These are phyloP conservation scores for Aristolochia contorta DNA, from an alignment of 164 flowering plant genomes.

Conservation along the genomic window DNA sequence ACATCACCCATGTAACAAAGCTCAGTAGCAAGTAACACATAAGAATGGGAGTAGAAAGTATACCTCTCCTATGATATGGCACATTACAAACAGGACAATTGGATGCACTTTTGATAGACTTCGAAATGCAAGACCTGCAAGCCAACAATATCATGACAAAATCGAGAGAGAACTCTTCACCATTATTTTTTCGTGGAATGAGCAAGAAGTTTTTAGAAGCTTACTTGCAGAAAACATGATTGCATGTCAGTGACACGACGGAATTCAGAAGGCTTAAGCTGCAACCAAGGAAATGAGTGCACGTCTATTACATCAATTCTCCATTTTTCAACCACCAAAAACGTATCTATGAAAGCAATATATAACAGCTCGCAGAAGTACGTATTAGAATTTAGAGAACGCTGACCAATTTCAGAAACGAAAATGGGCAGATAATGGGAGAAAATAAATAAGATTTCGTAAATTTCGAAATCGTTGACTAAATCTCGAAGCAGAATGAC, in stretches of 20 bases:
- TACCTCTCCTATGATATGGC: conserved; percentile 82
- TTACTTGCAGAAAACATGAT: conserved; percentile 93
- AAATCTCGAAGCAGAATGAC: too few relatives aligned
- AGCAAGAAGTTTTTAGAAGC: conserved; percentile 4
- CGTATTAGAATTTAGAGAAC: too few relatives aligned
- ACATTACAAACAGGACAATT: conserved; percentile 91
- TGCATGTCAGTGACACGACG: conserved; percentile 73
- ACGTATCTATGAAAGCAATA: too few relatives aligned
- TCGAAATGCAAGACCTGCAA: conserved; percentile 62
- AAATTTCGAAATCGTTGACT: too few relatives aligned
- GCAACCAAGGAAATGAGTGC: conserved; percentile 13
- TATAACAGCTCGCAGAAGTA: too few relatives aligned
- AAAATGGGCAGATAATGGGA: too few relatives aligned
- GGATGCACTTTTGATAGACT: conserved; percentile 64
- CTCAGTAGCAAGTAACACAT: background rate
- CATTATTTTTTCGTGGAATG: background rate
- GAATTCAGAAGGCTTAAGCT: conserved; percentile 68
- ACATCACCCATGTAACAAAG: background rate
- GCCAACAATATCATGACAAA: background rate
- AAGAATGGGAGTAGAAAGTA: background rate
- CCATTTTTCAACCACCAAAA: too few relatives aligned
- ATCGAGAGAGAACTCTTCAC: background rate
- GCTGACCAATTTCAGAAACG: too few relatives aligned
- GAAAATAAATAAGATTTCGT: too few relatives aligned
- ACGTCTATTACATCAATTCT: too few relatives aligned